A percentile compares a stretch with the other conserved stretches of the same genome.
Conservation (phyloP, 2,329 filamentous ascomycete species). For the Alternaria arbusti region DNA sequence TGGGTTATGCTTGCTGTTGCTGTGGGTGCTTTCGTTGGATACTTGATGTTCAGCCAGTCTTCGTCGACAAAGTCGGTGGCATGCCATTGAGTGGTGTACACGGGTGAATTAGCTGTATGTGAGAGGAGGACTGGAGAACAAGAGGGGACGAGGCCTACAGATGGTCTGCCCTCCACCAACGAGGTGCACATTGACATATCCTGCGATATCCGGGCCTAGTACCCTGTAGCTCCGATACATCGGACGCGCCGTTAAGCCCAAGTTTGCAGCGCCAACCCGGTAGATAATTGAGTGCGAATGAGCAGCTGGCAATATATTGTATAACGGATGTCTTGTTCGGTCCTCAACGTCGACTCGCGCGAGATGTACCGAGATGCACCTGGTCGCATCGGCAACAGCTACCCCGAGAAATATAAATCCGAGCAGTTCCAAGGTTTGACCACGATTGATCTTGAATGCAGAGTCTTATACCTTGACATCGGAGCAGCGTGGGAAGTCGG, state of each 20-base stretch:
- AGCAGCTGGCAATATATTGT: not conserved
- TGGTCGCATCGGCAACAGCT: conserved; percentile 12
- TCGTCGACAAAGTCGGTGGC: conserved; percentile 83
- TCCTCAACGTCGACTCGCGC: conserved; percentile 5
- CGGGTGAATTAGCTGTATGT: too few relatives aligned
- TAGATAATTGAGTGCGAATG: not conserved
- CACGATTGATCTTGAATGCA: not conserved
- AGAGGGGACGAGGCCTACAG: not conserved
- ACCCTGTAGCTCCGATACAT: not conserved
- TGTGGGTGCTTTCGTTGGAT: conserved; percentile 87
- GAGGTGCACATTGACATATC: not conserved
- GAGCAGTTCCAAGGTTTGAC: not conserved
- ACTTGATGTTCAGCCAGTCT: conserved; percentile 75
- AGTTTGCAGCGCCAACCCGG: not conserved
- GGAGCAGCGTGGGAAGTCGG: not conserved
- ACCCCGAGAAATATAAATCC: not conserved
- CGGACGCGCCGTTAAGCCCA: not conserved
- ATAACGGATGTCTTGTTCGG: not conserved
- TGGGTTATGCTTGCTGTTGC: conserved; percentile 95
- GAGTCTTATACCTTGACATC: not conserved
- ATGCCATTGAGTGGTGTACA: conserved; percentile 69
- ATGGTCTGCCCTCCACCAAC: not conserved
- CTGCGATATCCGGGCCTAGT: conserved; percentile 12
- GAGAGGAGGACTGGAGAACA: not conserved
- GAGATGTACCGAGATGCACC: conserved; percentile 10